Base-by-base conservation (phyloP, 352 stramenopile genomes). In the Aphanomyces invadans region DNA sequence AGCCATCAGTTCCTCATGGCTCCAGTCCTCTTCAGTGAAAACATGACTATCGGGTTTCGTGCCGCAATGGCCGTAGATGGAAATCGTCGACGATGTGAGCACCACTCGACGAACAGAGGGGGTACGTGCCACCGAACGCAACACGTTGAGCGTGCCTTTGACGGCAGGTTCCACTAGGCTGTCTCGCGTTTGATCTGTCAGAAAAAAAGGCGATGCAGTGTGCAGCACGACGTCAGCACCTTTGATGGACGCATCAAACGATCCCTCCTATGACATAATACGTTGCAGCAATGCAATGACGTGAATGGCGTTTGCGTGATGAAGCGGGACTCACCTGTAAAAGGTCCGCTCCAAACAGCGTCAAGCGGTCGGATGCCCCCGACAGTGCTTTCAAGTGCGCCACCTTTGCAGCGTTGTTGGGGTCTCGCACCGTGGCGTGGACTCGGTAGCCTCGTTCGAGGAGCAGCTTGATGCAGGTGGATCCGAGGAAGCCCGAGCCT, bases 21-120 rank as follows among this genome's bases (percentile, higher is more conserved):
- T 76, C 73, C 73, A 78, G 33, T 71, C 65, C 10, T 55, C 63
- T 66, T 79, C 73, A 10, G 61, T 72, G n/a, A 70, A 53, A 25
- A 75, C 32, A 28, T 71, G 66, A 28, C 33, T 42, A 1, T 19
- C 2, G 17, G 49, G 28, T 21, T 64, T 64, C 7, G 54, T 66
- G 36, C 48, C 66, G 31, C 39, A 52, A 29, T 63, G 49, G 11
- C 48, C 26, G 51, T 69, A 74, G 0, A 76, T 67, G 32, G 71
- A 70, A 4, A 52, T 64, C 26, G 44, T 56, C 5, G 65, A 74
- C 17, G 57, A 71, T 19, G 73, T 79, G 0, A 75, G 23, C 4
- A 79, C 72, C 17, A 76, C 60, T 5, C 62, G 64, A 11, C 57
- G 36, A 46, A 79, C 65, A 45, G 55, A 67, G 0, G 62, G 59